Conservation (phyloP, 73 alveolate genomes). For the Uronychia setigera region DNA sequence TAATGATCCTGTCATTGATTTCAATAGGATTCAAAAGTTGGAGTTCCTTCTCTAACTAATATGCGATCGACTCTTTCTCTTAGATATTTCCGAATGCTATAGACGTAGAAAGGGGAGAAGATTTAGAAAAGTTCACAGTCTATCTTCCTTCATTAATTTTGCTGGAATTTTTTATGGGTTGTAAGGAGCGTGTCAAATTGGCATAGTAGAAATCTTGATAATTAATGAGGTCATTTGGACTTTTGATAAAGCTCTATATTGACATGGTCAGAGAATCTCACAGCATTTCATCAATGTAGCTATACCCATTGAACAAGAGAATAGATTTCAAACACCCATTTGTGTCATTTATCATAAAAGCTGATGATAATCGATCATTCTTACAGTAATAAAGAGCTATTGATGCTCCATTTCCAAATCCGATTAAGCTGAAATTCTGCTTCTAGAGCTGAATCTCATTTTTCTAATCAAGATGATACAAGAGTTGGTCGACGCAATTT, state of each 20-base stretch:
- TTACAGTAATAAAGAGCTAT: conserved; percentile 32
- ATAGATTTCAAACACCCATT: conserved; percentile 29
- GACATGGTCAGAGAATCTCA: conserved; percentile 27
- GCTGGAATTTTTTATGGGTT: neutral
- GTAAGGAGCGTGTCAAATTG: conserved; percentile 10
- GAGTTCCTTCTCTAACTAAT: neutral
- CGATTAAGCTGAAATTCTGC: conserved; percentile 34
- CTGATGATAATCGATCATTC: conserved; percentile 5
- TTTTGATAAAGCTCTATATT: conserved; percentile 9
- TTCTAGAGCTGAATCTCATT: neutral
- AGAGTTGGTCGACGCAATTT: conserved; percentile 29
- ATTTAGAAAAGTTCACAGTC: too few relatives aligned
- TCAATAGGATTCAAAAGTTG: neutral
- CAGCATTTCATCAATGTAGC: conserved; percentile 34
- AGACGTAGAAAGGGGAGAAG: too few relatives aligned
- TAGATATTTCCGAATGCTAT: neutral
- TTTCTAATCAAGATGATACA: conserved; percentile 28
- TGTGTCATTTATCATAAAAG: conserved; percentile 40
- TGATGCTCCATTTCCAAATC: conserved; percentile 52
- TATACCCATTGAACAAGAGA: conserved; percentile 26
- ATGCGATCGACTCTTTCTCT: neutral
- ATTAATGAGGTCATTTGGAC: conserved; percentile 21
- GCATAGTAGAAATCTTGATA: conserved; percentile 18
- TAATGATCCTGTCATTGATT: conserved; percentile 1
- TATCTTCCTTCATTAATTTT: too few relatives aligned